phyloP scores from a whole-genome alignment of 345 rosid genomes.

The Hibiscus trionum region DNA sequence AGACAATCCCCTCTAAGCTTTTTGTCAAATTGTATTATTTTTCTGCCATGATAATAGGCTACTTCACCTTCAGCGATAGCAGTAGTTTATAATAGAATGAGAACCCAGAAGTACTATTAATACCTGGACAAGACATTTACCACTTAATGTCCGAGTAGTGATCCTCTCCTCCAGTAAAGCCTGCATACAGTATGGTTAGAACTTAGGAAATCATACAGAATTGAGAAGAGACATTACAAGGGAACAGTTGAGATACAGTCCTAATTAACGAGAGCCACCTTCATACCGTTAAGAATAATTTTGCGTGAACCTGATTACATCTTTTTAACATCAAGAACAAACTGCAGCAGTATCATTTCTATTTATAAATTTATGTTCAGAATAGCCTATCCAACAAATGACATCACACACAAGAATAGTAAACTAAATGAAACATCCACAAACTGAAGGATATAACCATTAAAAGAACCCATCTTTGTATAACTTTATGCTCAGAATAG shows the following conservation, averaged over 20 bases:
- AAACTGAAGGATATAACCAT: not conserved
- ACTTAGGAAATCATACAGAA: not conserved
- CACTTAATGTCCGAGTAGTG: constrained; percentile 52
- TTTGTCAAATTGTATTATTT: not conserved
- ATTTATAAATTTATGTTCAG: not conserved
- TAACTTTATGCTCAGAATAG: not conserved
- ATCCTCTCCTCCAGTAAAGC: constrained; percentile 96
- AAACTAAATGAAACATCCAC: not conserved
- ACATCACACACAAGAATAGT: not conserved
- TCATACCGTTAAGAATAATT: not conserved
- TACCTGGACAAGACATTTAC: constrained; percentile 63
- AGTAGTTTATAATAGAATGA: constrained; percentile 3
- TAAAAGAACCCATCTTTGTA: not conserved
- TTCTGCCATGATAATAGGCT: not conserved
- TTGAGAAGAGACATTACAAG: not conserved
- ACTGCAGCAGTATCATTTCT: not conserved
- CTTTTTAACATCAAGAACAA: not conserved
- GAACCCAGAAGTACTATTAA: not conserved
- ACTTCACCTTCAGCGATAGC: not conserved
- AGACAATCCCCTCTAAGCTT: not conserved
- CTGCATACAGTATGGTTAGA: constrained; percentile 26
- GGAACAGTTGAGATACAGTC: not conserved
- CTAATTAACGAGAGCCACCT: constrained; percentile 2
- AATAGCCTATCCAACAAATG: not conserved
- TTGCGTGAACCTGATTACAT: not conserved